Percentiles rank a stretch among this genome's conserved stretches.
Conservation (phyloP, 352 stramenopile genomes). For the Phytophthora tubulina region DNA sequence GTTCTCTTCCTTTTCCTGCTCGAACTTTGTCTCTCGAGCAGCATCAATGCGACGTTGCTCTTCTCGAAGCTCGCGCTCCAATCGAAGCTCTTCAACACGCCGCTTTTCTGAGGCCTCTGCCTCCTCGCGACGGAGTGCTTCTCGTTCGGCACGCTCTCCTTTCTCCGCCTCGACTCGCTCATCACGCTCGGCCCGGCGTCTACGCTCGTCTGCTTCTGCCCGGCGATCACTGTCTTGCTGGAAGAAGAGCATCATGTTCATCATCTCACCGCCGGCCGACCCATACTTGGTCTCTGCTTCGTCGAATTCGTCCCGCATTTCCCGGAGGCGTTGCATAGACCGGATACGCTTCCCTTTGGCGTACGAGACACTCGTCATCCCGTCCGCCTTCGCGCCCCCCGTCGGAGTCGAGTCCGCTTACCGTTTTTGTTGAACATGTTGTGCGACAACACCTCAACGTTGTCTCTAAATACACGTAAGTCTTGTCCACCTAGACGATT, state of each 20-base stretch:
- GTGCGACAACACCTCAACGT: background rate
- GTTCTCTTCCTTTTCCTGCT: slow-evolving; percentile 13
- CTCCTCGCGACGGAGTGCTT: background rate
- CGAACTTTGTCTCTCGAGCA: background rate
- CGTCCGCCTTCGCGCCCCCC: background rate
- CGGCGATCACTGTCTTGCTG: slow-evolving; percentile 15
- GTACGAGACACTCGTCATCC: background rate
- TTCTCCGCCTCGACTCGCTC: background rate
- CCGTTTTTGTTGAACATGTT: background rate
- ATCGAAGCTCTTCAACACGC: background rate
- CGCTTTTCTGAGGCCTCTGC: background rate
- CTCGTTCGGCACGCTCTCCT: background rate
- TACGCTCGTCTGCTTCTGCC: background rate
- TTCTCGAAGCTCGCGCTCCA: background rate
- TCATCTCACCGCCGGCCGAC: background rate
- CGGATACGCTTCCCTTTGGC: background rate
- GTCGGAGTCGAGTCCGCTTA: background rate
- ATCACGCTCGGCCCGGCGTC: background rate
- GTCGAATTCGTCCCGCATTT: background rate
- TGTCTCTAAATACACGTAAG: background rate
- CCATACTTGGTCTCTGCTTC: background rate
- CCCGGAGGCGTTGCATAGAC: background rate
- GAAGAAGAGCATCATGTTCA: slow-evolving; percentile 11
- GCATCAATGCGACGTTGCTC: slow-evolving; percentile 2
- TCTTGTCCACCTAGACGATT: background rate